Percentiles rank a stretch among this genome's conserved stretches.
Evolutionary conservation across 495 filamentous ascomycete species (phyloP).

Genomic region (Pyrenula aspistea): DNA sequence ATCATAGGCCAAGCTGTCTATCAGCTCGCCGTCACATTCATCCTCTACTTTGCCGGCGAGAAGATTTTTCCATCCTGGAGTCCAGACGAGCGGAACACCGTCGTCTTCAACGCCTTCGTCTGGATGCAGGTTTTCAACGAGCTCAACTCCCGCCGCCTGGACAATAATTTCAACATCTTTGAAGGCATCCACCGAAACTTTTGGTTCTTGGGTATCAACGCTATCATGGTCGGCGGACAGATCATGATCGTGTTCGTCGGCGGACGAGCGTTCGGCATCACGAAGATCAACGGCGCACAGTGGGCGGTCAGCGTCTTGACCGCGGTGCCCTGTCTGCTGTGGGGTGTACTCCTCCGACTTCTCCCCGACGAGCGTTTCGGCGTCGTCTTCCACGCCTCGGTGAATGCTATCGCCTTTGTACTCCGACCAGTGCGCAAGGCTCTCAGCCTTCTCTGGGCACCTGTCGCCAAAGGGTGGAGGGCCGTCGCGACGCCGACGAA

Average conservation of each 20-base stretch:
- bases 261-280: conserved; percentile 59
- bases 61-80: conserved; percentile 43
- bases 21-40: conserved; percentile 65
- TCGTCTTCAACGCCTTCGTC: conserved; percentile 90
- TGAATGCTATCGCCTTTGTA: conserved; percentile 18
- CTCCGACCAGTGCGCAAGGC: conserved; percentile 18
- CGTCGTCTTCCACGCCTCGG: conserved; percentile 16
- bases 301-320: conserved; percentile 70
- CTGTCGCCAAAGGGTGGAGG: neutral
- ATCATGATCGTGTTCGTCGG: conserved; percentile 73
- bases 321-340: conserved; percentile 58
- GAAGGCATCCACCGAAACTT: conserved; percentile 66
- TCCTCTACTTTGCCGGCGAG: conserved; percentile 61
- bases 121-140: conserved; percentile 98
- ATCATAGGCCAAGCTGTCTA: conserved; percentile 78
- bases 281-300: conserved; percentile 49
- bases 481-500: neutral
- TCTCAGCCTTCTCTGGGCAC: neutral
- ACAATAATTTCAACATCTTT: conserved; percentile 85
- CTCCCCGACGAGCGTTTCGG: conserved; percentile 48
- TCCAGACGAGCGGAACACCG: conserved; percentile 32
- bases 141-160: conserved; percentile 83
- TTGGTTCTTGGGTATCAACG: conserved; percentile 75
- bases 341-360: conserved; percentile 59
- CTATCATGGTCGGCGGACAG: conserved; percentile 68